These are phyloP conservation scores for Thuja plicata DNA, from an alignment of 83 land plant genomes.

Conservation along the genomic window DNA sequence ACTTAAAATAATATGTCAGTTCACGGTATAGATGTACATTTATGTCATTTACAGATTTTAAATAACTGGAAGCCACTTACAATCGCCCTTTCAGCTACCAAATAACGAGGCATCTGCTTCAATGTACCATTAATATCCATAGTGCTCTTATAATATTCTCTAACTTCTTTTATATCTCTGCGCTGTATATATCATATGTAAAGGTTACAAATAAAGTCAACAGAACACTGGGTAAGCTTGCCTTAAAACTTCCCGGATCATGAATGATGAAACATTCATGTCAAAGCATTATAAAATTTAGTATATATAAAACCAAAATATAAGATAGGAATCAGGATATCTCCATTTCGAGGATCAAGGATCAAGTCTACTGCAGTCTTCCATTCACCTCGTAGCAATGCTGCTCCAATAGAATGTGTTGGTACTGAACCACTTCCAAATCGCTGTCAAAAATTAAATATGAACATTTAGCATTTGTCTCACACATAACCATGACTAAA, in stretches of 20 bases:
- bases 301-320: background rate
- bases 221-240: background rate
- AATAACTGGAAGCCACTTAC: conserved; percentile 48
- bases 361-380: conserved; percentile 74
- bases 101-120: conserved; percentile 65
- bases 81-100: conserved; percentile 90
- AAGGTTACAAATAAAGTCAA: conserved; percentile 16
- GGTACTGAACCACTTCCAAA: conserved; percentile 94
- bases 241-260: background rate
- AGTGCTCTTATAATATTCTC: conserved; percentile 71
- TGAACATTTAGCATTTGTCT: background rate
- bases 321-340: conserved; percentile 88
- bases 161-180: conserved; percentile 43
- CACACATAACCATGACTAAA: background rate
- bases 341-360: conserved; percentile 91
- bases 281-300: background rate
- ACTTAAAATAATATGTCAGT: background rate
- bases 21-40: background rate
- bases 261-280: background rate
- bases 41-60: background rate
- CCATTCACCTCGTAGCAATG: conserved; percentile 94
- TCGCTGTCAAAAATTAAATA: conserved; percentile 48
- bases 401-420: conserved; percentile 85
- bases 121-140: conserved; percentile 73
- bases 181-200: conserved; percentile 57